Evolutionary conservation across 257 asterid genomes (phyloP).

Genomic region (Haberlea rhodopensis): DNA sequence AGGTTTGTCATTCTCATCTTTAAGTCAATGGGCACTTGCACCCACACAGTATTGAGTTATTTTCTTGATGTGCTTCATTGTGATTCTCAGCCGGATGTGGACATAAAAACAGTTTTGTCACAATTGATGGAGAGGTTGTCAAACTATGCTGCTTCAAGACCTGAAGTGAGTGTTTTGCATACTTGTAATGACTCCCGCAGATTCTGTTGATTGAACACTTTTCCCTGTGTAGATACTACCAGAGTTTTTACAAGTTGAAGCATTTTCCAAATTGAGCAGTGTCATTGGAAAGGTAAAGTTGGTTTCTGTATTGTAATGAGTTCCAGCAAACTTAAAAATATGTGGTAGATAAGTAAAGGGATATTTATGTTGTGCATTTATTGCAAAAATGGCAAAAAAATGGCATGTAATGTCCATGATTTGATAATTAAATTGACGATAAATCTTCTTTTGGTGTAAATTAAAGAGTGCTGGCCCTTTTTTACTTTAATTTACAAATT

Average conservation of each 20-base stretch:
- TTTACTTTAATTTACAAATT: not conserved
- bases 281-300: slow-evolving; percentile 91
- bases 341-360: not conserved
- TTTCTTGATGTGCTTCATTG: slow-evolving; percentile 30
- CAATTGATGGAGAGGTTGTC: slow-evolving; percentile 98
- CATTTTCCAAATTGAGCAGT: slow-evolving; percentile 93
- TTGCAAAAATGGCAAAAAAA: too few relatives aligned
- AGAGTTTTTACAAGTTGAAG: slow-evolving; percentile 95
- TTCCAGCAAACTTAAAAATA: slow-evolving; percentile 12
- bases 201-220: slow-evolving; percentile 24
- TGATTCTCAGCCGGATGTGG: slow-evolving; percentile 74
- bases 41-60: not conserved
- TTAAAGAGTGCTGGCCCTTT: not conserved
- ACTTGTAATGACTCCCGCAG: slow-evolving; percentile 10
- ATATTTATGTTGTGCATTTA: not conserved
- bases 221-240: slow-evolving; percentile 65
- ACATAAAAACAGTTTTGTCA: slow-evolving; percentile 88
- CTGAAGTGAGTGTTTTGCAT: slow-evolving; percentile 69
- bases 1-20: too few relatives aligned
- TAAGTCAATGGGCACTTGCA: too few relatives aligned
- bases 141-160: slow-evolving; percentile 85
- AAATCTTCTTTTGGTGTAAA: too few relatives aligned
- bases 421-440: too few relatives aligned
- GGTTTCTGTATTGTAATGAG: slow-evolving; percentile 9
- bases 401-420: too few relatives aligned